phyloP scores from a whole-genome alignment of 306 rosid genomes.

The Biancaea sappan region DNA sequence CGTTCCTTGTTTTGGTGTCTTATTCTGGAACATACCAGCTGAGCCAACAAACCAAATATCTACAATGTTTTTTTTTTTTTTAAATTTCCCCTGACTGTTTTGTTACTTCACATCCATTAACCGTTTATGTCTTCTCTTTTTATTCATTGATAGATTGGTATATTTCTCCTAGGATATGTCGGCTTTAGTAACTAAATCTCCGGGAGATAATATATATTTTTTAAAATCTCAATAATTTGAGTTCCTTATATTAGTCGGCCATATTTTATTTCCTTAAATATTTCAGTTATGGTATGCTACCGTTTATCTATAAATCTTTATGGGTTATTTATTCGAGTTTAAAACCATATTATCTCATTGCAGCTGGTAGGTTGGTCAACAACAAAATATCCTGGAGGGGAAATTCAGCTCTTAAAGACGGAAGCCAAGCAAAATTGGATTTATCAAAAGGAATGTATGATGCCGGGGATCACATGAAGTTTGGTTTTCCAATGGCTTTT shows the following conservation, averaged over 20 bases:
- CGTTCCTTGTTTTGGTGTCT: not conserved
- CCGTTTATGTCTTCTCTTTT: not conserved
- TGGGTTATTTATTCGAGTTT: conserved; percentile 18
- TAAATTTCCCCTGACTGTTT: not conserved
- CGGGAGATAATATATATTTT: not conserved
- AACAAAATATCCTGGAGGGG: conserved; percentile 90
- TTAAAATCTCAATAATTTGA: not conserved
- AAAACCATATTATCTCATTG: conserved; percentile 26
- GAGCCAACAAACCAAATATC: not conserved
- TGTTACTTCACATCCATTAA: not conserved
- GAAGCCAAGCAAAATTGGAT: conserved; percentile 66
- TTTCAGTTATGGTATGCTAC: not conserved
- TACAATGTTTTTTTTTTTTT: not conserved
- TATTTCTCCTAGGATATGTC: not conserved
- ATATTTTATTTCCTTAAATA: not conserved
- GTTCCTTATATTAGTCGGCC: not conserved
- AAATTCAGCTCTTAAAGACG: conserved; percentile 83
- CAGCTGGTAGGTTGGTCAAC: conserved; percentile 78
- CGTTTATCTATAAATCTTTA: not conserved
- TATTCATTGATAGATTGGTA: not conserved
- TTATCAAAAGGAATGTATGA: conserved; percentile 93
- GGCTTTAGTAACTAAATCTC: not conserved
- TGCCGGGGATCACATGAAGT: conserved; percentile 95
- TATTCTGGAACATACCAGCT: not conserved
- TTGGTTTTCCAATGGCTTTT: conserved; percentile 93